phyloP scores from a whole-genome alignment of 257 asterid genomes.

The Solanum ossicruentum region DNA sequence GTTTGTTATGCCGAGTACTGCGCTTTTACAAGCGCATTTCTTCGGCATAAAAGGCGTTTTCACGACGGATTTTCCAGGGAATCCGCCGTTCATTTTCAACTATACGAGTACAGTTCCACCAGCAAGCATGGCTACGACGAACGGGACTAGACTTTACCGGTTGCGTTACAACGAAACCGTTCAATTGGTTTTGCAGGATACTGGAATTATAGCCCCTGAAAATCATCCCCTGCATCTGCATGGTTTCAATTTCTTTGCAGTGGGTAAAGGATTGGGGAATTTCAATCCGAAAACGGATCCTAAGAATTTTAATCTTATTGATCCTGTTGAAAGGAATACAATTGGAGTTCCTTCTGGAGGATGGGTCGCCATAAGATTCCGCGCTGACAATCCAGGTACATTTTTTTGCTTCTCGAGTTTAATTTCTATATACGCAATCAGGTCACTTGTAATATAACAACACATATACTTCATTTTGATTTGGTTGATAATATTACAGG shows the following conservation, averaged over 20 bases:
- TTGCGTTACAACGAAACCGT: conserved; percentile 53
- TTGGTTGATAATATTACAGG: conserved; percentile 18
- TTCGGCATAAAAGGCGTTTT: conserved; percentile 50
- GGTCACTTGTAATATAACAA: background rate
- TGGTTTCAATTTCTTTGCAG: conserved; percentile 78
- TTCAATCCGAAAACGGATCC: conserved; percentile 48
- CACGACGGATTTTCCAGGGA: conserved; percentile 75
- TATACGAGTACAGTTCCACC: conserved; percentile 51
- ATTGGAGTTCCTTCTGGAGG: conserved; percentile 93
- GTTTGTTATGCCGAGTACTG: conserved; percentile 71
- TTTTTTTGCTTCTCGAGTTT: background rate
- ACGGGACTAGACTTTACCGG: conserved; percentile 58
- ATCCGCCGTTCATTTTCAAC: conserved; percentile 42
- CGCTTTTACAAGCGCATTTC: conserved; percentile 63
- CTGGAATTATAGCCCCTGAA: conserved; percentile 70
- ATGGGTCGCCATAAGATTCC: conserved; percentile 85
- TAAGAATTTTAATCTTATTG: conserved; percentile 58
- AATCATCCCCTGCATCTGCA: conserved; percentile 86
- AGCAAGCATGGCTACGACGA: conserved; percentile 26
- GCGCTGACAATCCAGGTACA: conserved; percentile 86
- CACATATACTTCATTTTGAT: background rate
- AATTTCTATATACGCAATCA: background rate
- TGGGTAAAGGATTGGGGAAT: conserved; percentile 71
- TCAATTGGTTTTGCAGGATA: conserved; percentile 75
- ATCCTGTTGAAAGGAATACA: conserved; percentile 91